Evolutionary conservation across 2,329 filamentous ascomycete genomes (phyloP), one percentile per base, ranked within the genome.

Genomic region (Fonsecaea multimorphosa): DNA sequence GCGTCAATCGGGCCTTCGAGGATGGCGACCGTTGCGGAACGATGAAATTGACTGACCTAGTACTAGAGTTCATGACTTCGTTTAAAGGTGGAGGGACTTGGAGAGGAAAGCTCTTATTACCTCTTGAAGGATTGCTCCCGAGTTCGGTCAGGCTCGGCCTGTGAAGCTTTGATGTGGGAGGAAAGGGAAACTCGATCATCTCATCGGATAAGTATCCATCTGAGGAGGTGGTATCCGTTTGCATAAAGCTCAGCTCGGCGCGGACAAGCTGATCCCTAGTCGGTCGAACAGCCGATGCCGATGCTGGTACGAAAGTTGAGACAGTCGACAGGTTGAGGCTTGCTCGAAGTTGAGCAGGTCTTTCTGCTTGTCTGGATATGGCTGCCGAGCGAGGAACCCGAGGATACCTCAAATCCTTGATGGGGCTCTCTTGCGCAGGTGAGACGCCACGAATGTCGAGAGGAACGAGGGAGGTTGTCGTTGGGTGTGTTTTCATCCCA

Each of bases 331-430:
- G 74, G 73, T 36, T 29, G 12, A 31, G 40, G n/a, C 56, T 61
- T n/a, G 40, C 29, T 19, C 75, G 75, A 12, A 75, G 77, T 16
- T 73, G 68, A 1, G 76, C 75, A 11, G 76, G 64, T 3, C 74
- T 73, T 54, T 78, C 75, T 22, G 73, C 70, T 9, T 72, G 70
- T 40, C 72, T 71, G 7, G 69, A 74, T 22, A 74, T 65, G 1
- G 69, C 62, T 32, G 65, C 67, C 22, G 72, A 67, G 3, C 67
- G 63, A 57, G 71, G 68, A 22, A 70, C 68, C 49, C 69, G 65
- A 31, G 72, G 68, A 31, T 72, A 74, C 58, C 64, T 71, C 32
- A 72, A 52, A 53, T 71, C 71, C 54, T 58, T 68, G 34, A 68
- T 65, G 6, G 68, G 70, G 46, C 66, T 71, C 9, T 51, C 56